Evolutionary conservation across 1,284 basidiomycete genomes (phyloP).

Genomic region (Phlebopus sp.): DNA sequence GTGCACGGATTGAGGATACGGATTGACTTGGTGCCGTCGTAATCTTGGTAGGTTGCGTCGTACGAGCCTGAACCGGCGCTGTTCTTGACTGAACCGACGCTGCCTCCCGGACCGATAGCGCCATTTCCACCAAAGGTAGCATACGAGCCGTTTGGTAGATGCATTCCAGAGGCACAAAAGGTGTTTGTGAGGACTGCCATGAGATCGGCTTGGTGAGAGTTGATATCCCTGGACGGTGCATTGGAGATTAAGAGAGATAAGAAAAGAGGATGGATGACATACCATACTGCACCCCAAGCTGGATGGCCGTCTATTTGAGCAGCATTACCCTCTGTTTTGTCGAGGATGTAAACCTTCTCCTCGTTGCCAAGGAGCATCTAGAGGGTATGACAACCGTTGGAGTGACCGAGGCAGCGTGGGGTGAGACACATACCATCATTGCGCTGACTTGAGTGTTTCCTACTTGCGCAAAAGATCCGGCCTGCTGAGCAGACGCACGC

Average conservation of each 20-base stretch:
- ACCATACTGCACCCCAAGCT: constrained; percentile 46
- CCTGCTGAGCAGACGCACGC: constrained; percentile 36
- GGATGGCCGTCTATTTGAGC: constrained; percentile 39
- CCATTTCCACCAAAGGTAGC: constrained; percentile 73
- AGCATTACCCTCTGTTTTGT: constrained; percentile 45
- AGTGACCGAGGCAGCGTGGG: background rate
- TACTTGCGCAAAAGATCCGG: constrained; percentile 43
- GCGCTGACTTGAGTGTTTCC: constrained; percentile 58
- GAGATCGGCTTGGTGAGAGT: constrained; percentile 44
- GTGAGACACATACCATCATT: constrained; percentile 53
- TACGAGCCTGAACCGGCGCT: constrained; percentile 45
- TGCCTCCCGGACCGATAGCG: constrained; percentile 74
- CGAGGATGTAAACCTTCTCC: constrained; percentile 48
- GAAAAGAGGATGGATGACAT: constrained; percentile 4
- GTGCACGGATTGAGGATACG: constrained; percentile 78
- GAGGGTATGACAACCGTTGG: background rate
- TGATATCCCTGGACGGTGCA: constrained; percentile 20
- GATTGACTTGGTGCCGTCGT: constrained; percentile 64
- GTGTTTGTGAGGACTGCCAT: constrained; percentile 80
- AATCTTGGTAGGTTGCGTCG: constrained; percentile 63
- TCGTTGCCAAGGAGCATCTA: constrained; percentile 56
- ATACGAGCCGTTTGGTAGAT: constrained; percentile 62
- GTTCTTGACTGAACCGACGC: constrained; percentile 49
- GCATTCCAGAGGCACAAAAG: constrained; percentile 80
- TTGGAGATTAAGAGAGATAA: background rate